Percentiles rank a stretch among this genome's conserved stretches.
Conservation (phyloP, 2,329 filamentous ascomycete genomes). For the Aspergillus melleus region DNA sequence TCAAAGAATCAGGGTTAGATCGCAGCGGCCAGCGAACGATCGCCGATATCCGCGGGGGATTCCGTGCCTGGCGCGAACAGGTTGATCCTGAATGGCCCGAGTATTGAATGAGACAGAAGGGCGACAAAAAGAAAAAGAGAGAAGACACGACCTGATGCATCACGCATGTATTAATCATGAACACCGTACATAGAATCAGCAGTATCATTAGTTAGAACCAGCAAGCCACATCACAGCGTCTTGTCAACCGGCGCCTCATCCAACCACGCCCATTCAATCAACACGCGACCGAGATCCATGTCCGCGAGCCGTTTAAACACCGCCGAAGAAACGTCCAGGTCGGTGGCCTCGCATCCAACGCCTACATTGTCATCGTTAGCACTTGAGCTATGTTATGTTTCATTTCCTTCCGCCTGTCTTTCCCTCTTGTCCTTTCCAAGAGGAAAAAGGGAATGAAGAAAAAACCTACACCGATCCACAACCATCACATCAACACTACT, state of each 20-base stretch:
- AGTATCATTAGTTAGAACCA: background rate
- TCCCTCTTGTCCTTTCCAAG: no score
- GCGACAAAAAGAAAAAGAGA: background rate
- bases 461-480: slow-evolving; percentile 62
- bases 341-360: slow-evolving; percentile 48
- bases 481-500: slow-evolving; percentile 63
- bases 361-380: slow-evolving; percentile 30
- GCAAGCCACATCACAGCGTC: slow-evolving; percentile 2
- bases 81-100: slow-evolving; percentile 44
- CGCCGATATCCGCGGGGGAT: slow-evolving; percentile 44
- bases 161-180: background rate
- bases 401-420: background rate
- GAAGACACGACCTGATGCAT: background rate
- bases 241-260: slow-evolving; percentile 33
- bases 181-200: slow-evolving; percentile 2
- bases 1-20: slow-evolving; percentile 42
- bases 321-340: slow-evolving; percentile 52
- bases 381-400: background rate
- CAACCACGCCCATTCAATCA: slow-evolving; percentile 54
- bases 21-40: slow-evolving; percentile 35
- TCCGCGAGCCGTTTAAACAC: slow-evolving; percentile 52
- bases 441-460: background rate
- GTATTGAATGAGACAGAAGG: slow-evolving; percentile 26
- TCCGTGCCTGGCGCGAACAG: slow-evolving; percentile 44
- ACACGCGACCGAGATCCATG: slow-evolving; percentile 48